phyloP scores from a whole-genome alignment of 2,329 filamentous ascomycete genomes.

The Colletotrichum sojae region DNA sequence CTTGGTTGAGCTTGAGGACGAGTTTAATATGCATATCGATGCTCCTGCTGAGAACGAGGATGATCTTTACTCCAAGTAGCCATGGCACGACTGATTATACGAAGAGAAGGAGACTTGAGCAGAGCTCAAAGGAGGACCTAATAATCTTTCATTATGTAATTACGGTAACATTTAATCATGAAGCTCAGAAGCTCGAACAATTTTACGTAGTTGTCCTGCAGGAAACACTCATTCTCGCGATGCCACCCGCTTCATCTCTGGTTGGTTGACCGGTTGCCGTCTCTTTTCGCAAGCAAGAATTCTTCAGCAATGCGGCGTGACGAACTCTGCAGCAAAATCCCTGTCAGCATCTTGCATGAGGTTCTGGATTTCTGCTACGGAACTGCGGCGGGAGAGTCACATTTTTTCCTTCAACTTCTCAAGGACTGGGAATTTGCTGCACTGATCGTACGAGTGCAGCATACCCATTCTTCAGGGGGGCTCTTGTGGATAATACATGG shows the following conservation, averaged over 20 bases:
- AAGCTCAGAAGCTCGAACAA: too few relatives aligned
- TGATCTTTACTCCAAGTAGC: not conserved
- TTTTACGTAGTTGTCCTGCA: too few relatives aligned
- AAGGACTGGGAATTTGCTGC: not conserved
- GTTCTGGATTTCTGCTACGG: not conserved
- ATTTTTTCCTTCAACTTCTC: constrained; percentile 6
- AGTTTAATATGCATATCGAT: constrained; percentile 56
- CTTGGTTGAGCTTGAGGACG: constrained; percentile 50
- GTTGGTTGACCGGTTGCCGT: not conserved
- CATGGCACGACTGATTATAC: not conserved
- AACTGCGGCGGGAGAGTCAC: not conserved
- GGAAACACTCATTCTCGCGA: too few relatives aligned
- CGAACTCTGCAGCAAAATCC: not conserved
- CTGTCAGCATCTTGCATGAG: not conserved
- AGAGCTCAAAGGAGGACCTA: too few relatives aligned
- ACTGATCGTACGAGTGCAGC: constrained; percentile 15
- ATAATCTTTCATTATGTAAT: too few relatives aligned
- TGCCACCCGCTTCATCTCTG: too few relatives aligned
- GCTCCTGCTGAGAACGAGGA: constrained; percentile 52
- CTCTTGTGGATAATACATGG: constrained; percentile 1
- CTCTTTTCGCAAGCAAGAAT: not conserved
- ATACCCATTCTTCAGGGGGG: not conserved
- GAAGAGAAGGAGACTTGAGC: not conserved
- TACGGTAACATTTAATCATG: too few relatives aligned
- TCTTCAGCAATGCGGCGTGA: too few relatives aligned